Evolutionary conservation across 495 filamentous ascomycete species (phyloP), one percentile per base, ranked within the genome.

Genomic region (Tuber brumale): DNA sequence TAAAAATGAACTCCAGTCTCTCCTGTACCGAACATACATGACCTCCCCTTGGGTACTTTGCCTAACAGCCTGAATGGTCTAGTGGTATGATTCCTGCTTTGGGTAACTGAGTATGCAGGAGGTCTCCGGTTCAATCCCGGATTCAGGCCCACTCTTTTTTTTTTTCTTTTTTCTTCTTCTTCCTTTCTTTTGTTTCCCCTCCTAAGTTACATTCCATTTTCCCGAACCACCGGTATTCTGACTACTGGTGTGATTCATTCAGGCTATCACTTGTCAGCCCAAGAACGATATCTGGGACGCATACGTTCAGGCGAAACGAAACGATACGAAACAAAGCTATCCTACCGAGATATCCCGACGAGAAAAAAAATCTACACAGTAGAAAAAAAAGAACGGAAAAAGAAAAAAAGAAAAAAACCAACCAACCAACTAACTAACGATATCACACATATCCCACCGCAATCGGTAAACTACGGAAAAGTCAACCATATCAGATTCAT

Each of bases 61-160:
- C 0, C 1, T 8, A 35, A 18, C 4, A 70, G 73, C 73, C 73
- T 46, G 69, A 70, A 75, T 75, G 73, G 73, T 75, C 73, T 75
- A 75, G 73, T 70, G 73, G 73, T 75, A 75, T 75, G 73, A 72
- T 77, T 77, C 73, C 76, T 77, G 76, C 76, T 77, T 77, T 77
- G 73, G 76, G 76, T 31, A 39, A 23, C n/a, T 31, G 51, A 72
- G 51, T 10, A 35, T 77, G 73, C 76, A 72, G 76, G 73, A 77
- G 76, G 76, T 77, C 76, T 77, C 73, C 70, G 70, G 76, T 72
- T 76, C 74, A 76, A 76, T 77, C 73, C 73, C 73, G 73, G 74
- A 76, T 72, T 72, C 76, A 71, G 76, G 76, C 76, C 70, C 72
- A 2, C 21, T 12, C 35, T 14, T 23, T 23, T 10, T 74, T 69